A percentile compares a stretch with the other conserved stretches of the same genome.
These are phyloP conservation scores for Physcomitrium patens DNA, from an alignment of 225 moss, liverwort and hornwort species.

Conservation along the genomic window DNA sequence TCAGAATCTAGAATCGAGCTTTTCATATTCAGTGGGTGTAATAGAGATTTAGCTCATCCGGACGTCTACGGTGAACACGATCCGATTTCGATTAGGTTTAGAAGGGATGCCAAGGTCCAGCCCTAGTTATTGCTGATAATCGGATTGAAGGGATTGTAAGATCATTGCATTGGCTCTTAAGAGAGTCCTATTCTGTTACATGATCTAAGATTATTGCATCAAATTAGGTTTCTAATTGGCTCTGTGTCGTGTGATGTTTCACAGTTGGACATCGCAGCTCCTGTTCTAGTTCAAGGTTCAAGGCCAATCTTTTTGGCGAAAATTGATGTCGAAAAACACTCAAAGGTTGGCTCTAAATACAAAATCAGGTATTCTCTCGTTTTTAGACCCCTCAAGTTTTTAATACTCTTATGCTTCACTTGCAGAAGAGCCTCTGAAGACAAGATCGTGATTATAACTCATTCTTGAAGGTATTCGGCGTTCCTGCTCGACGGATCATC, in stretches of 20 bases:
- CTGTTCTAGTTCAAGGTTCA: constrained; percentile 54
- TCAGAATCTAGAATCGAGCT: not conserved
- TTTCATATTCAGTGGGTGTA: not conserved
- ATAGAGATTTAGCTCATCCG: not conserved
- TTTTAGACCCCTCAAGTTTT: not conserved
- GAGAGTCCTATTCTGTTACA: not conserved
- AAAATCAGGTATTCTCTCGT: constrained; percentile 47
- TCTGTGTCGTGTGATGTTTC: constrained; percentile 12
- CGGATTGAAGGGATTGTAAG: not conserved
- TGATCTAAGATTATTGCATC: not conserved
- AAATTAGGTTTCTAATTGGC: constrained; percentile 17
- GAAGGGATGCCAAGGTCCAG: not conserved
- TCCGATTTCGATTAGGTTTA: not conserved
- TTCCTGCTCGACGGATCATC: too few relatives aligned
- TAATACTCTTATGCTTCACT: not conserved
- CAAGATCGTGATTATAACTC: not conserved
- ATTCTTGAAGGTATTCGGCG: not conserved
- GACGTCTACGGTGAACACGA: not conserved
- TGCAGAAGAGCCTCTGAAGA: not conserved
- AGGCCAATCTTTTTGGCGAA: constrained; percentile 73
- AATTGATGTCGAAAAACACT: constrained; percentile 77
- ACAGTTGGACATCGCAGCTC: constrained; percentile 76
- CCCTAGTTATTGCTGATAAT: not conserved
- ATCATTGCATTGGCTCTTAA: not conserved
- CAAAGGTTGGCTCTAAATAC: constrained; percentile 48